Evolutionary conservation across 129 eudicot species (phyloP).

Genomic region (Dittrichia graveolens): DNA sequence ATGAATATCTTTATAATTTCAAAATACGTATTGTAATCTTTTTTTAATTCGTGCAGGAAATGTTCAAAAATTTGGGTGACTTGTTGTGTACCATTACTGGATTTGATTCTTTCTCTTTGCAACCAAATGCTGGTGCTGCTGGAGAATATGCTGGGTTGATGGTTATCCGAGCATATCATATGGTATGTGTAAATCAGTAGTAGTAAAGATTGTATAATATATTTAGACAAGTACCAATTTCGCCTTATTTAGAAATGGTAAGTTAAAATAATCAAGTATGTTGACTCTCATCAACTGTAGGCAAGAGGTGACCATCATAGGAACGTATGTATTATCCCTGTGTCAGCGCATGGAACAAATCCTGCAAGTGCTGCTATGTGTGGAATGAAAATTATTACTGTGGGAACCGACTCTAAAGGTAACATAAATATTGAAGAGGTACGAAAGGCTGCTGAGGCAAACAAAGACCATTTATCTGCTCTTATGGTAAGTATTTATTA

Average conservation of each 20-base stretch:
- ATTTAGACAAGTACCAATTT: no score
- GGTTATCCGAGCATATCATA: slow-evolving; percentile 97
- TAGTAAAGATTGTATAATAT: neutral
- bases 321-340: slow-evolving; percentile 90
- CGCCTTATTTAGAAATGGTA: neutral
- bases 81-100: slow-evolving; percentile 87
- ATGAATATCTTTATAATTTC: neutral
- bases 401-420: slow-evolving; percentile 96
- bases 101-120: slow-evolving; percentile 93
- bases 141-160: slow-evolving; percentile 97
- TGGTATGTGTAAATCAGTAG: slow-evolving; percentile 44
- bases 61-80: slow-evolving; percentile 86
- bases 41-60: slow-evolving; percentile 55
- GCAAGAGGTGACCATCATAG: slow-evolving; percentile 96
- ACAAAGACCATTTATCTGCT: slow-evolving; percentile 77
- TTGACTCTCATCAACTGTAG: slow-evolving; percentile 40
- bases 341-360: slow-evolving; percentile 97
- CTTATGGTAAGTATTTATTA: slow-evolving; percentile 60
- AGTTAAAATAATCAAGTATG: neutral
- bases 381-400: slow-evolving; percentile 89
- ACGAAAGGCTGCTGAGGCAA: slow-evolving; percentile 87
- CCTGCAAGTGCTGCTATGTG: slow-evolving; percentile 99
- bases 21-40: neutral
- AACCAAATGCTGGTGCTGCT: slow-evolving; percentile 98
- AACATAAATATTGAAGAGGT: slow-evolving; percentile 88